Evolutionary conservation across 495 filamentous ascomycete genomes (phyloP).

Genomic region (Aspergillus campestris): DNA sequence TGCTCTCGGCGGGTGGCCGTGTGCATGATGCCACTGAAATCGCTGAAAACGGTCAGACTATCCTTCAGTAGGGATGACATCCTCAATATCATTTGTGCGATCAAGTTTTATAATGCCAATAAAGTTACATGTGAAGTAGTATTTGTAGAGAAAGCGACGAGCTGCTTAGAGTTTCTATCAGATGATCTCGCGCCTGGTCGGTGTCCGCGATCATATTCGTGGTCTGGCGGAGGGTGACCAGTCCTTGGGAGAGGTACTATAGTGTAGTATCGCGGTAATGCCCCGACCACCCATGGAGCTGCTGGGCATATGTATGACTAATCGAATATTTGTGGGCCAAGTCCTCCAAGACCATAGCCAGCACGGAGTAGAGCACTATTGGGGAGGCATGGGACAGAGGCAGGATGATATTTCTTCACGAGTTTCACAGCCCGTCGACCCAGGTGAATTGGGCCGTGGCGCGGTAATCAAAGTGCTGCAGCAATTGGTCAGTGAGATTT

Average conservation of each 20-base stretch:
- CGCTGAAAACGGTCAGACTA: conserved; percentile 14
- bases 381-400: conserved; percentile 16
- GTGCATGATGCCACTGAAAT: conserved; percentile 16
- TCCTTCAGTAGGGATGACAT: conserved; percentile 4
- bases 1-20: conserved; percentile 13
- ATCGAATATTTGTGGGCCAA: conserved; percentile 11
- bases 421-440: conserved; percentile 17
- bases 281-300: conserved; percentile 9
- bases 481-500: no score
- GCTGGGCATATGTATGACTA: conserved; percentile 3
- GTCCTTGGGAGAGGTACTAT: conserved; percentile 4
- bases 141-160: conserved; percentile 13
- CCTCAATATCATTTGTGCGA: background rate
- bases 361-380: conserved; percentile 19
- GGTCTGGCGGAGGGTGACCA: background rate
- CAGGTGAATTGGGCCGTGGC: conserved; percentile 17
- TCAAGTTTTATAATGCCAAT: conserved; percentile 16
- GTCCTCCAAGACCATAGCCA: conserved; percentile 19
- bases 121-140: conserved; percentile 16
- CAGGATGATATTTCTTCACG: conserved; percentile 19
- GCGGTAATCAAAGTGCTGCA: conserved; percentile 16
- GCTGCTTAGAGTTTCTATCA: conserved; percentile 10
- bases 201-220: background rate
- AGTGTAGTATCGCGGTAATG: conserved; percentile 13
- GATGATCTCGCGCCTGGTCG: conserved; percentile 5